A percentile compares a stretch with the other conserved stretches of the same genome.
Evolutionary conservation across 768 basidiomycete species (phyloP).

Genomic region (Termitomyces sp.): DNA sequence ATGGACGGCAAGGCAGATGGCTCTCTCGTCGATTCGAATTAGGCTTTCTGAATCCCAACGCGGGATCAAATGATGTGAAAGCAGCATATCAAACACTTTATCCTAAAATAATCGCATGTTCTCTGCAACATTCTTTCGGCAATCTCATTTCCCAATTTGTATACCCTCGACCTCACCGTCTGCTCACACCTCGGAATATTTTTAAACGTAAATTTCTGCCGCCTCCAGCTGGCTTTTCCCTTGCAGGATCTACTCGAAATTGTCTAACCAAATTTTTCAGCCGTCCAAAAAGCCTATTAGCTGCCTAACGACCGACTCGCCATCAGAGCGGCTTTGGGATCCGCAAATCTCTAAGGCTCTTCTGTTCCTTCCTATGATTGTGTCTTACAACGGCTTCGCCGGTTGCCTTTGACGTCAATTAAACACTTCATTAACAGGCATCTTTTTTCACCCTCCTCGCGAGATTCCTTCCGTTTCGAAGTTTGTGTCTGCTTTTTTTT

Average conservation of each 20-base stretch:
- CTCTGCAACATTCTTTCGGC: conserved; percentile 10
- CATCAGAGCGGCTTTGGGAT: conserved; percentile 37
- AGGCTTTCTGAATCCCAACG: conserved; percentile 8
- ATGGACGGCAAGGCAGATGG: conserved; percentile 6
- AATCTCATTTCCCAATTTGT: conserved; percentile 8
- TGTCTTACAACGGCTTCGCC: conserved; percentile 24
- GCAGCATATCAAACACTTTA: conserved; percentile 14
- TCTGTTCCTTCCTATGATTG: conserved; percentile 26
- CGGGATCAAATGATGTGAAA: conserved; percentile 16
- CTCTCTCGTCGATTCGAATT: conserved; percentile 3
- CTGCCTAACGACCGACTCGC: conserved; percentile 30
- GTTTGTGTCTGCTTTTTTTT: too few relatives aligned
- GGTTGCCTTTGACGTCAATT: conserved; percentile 39
- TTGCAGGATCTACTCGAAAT: background rate
- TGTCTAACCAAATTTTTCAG: conserved; percentile 6
- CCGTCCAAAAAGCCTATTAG: conserved; percentile 23
- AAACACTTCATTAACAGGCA: conserved; percentile 33
- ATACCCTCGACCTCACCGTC: background rate
- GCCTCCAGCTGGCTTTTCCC: background rate
- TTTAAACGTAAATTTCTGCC: background rate
- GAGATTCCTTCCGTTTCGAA: conserved; percentile 25
- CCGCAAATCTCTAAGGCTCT: conserved; percentile 32
- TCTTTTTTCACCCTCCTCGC: conserved; percentile 25
- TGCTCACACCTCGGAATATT: background rate
- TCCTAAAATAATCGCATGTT: conserved; percentile 8